Evolutionary conservation across 139 green algal species (phyloP).

Genomic region (Spirogloea muscicola): DNA sequence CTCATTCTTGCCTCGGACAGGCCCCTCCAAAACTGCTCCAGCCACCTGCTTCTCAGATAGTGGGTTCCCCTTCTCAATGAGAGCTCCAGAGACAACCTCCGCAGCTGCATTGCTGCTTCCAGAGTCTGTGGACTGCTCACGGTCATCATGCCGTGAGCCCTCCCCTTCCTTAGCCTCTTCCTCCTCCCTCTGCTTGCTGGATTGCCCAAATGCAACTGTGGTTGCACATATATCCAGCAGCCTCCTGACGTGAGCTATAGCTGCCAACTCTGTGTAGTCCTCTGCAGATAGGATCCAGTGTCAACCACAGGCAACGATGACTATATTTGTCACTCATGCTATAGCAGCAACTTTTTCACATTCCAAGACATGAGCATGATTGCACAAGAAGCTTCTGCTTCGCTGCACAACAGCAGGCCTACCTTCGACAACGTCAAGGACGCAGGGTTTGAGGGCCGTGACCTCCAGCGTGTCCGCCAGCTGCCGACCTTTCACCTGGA

Average conservation of each 20-base stretch:
- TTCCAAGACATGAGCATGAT: not conserved
- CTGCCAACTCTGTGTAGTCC: constrained; percentile 33
- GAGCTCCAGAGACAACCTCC: too few relatives aligned
- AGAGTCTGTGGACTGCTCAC: too few relatives aligned
- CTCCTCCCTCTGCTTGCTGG: constrained; percentile 23
- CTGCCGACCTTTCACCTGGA: constrained; percentile 20
- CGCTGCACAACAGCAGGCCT: too few relatives aligned
- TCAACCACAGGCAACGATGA: constrained; percentile 8
- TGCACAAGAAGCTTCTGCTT: too few relatives aligned
- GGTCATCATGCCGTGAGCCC: too few relatives aligned
- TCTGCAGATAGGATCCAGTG: constrained; percentile 23
- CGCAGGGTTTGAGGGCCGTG: constrained; percentile 34
- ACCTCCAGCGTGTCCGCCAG: constrained; percentile 36
- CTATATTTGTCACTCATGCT: too few relatives aligned
- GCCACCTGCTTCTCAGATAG: too few relatives aligned
- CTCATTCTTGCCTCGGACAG: constrained; percentile 38
- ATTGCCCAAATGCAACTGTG: constrained; percentile 33
- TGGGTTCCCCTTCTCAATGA: too few relatives aligned
- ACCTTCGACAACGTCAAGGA: constrained; percentile 46
- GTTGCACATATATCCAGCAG: constrained; percentile 46
- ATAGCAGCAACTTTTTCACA: too few relatives aligned
- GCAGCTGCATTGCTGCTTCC: too few relatives aligned
- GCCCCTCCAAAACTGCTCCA: too few relatives aligned
- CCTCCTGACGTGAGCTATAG: constrained; percentile 25
- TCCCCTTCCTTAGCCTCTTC: constrained; percentile 32